A percentile compares a stretch with the other conserved stretches of the same genome.
Conservation (phyloP, 306 rosid species). For the Medicago arabica region DNA sequence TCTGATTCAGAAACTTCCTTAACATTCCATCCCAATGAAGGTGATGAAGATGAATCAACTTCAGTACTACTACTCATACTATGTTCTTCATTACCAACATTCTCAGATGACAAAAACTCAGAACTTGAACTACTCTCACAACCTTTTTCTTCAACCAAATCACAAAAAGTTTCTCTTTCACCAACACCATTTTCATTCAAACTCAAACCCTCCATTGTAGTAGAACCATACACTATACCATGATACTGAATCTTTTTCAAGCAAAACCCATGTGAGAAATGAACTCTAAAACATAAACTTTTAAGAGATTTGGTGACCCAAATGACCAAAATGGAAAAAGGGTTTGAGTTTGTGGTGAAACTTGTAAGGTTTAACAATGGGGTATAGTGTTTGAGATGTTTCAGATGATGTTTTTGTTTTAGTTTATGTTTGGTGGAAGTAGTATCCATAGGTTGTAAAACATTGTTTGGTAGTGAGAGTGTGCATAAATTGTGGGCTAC, state of each 20-base stretch:
- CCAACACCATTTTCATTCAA: conserved; percentile 47
- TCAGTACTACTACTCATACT: conserved; percentile 65
- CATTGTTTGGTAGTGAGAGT: conserved; percentile 55
- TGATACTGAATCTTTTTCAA: conserved; percentile 52
- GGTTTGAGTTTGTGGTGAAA: conserved; percentile 43
- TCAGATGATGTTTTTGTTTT: conserved; percentile 51
- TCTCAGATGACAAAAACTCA: conserved; percentile 77
- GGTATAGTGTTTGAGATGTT: conserved; percentile 55
- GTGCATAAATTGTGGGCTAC: conserved; percentile 35
- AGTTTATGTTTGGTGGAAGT: conserved; percentile 55
- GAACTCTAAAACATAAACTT: conserved; percentile 52
- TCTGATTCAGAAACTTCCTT: conserved; percentile 51
- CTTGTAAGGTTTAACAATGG: conserved; percentile 52
- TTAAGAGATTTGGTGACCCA: conserved; percentile 63
- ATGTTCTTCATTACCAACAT: conserved; percentile 73
- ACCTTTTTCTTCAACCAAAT: conserved; percentile 66
- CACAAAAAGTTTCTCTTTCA: conserved; percentile 48
- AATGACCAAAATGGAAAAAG: conserved; percentile 56
- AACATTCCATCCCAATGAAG: conserved; percentile 71
- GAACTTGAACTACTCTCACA: conserved; percentile 83
- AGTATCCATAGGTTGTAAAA: conserved; percentile 69
- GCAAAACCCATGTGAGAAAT: conserved; percentile 59
- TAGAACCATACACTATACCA: conserved; percentile 57
- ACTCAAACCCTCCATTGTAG: conserved; percentile 61
- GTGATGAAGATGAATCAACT: conserved; percentile 71